These are phyloP conservation scores for Acorus calamus DNA, from an alignment of 106 monocot species.

Conservation along the genomic window DNA sequence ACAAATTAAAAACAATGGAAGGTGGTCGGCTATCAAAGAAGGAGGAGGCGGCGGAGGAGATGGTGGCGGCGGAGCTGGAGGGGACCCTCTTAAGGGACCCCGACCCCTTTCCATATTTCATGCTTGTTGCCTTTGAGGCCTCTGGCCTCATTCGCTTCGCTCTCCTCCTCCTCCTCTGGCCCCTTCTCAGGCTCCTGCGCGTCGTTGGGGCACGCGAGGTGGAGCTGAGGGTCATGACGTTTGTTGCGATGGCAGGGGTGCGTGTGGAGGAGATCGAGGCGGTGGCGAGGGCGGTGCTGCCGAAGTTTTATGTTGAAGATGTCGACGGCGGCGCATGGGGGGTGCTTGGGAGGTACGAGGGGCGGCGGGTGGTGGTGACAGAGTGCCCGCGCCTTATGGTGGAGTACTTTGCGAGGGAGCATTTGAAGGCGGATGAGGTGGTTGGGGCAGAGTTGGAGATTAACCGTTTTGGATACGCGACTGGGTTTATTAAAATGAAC, in stretches of 20 bases:
- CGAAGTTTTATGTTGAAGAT: slow-evolving; percentile 79
- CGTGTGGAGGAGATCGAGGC: slow-evolving; percentile 52
- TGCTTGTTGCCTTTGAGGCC: slow-evolving; percentile 83
- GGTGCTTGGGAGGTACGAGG: slow-evolving; percentile 24
- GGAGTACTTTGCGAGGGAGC: slow-evolving; percentile 68
- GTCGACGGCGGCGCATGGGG: slow-evolving; percentile 64
- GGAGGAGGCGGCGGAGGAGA: slow-evolving; percentile 3
- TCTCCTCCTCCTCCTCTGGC: slow-evolving; percentile 51
- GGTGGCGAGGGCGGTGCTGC: slow-evolving; percentile 73
- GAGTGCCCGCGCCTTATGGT: slow-evolving; percentile 61
- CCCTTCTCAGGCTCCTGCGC: slow-evolving; percentile 22
- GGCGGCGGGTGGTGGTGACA: slow-evolving; percentile 41
- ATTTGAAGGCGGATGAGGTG: slow-evolving; percentile 64
- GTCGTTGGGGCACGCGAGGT: slow-evolving; percentile 1
- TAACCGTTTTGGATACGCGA: slow-evolving; percentile 43
- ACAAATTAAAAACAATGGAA: no score
- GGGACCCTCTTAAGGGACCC: slow-evolving; percentile 46
- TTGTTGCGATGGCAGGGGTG: slow-evolving; percentile 55
- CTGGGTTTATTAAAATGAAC: slow-evolving; percentile 34
- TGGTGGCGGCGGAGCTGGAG: slow-evolving; percentile 56
- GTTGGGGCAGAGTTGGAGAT: slow-evolving; percentile 58
- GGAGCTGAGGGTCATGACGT: slow-evolving; percentile 33
- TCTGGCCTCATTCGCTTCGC: slow-evolving; percentile 68
- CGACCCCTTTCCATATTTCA: slow-evolving; percentile 88
- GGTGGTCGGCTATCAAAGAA: not conserved